A percentile compares a stretch with the other conserved stretches of the same genome.
phyloP scores from a whole-genome alignment of 78 protist genomes.

The Bigelowiella natans region DNA sequence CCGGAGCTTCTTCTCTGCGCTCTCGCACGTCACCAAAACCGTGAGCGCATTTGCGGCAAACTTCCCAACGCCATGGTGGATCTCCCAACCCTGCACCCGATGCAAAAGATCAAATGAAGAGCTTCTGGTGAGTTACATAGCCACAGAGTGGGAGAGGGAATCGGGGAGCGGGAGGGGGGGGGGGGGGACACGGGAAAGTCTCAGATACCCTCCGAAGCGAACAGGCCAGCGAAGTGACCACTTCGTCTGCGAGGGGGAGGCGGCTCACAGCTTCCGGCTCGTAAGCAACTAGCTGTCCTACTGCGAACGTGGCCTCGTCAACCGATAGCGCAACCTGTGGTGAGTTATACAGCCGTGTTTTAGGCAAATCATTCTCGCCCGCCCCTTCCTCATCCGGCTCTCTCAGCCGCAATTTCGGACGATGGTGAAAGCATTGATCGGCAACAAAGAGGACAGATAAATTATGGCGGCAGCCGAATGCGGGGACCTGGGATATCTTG shows the following conservation, averaged over 20 bases:
- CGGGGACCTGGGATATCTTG: not conserved
- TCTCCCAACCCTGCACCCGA: slow-evolving; percentile 10
- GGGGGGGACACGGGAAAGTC: not conserved
- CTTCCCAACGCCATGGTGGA: slow-evolving; percentile 24
- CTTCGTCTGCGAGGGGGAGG: slow-evolving; percentile 7
- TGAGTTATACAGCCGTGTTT: not conserved
- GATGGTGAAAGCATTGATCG: no score
- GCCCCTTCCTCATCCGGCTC: no score
- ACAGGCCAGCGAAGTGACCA: slow-evolving; percentile 4
- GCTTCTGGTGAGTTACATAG: not conserved
- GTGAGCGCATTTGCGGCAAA: slow-evolving; percentile 29
- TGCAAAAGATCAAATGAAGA: not conserved
- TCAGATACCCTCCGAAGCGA: not conserved
- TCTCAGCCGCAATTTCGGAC: no score
- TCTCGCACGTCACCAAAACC: slow-evolving; percentile 12
- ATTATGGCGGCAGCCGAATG: not conserved
- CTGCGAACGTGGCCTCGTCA: slow-evolving; percentile 16
- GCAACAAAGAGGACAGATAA: not conserved
- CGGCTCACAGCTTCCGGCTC: slow-evolving; percentile 9
- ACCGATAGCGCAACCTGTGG: not conserved
- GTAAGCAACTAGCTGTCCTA: slow-evolving; percentile 28
- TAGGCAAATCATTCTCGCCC: no score
- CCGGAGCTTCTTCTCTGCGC: not conserved
- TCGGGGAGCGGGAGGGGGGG: no score
- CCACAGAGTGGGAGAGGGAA: not conserved